Conservation (phyloP, 2,329 filamentous ascomycete species). For the Colletotrichum filicis region DNA sequence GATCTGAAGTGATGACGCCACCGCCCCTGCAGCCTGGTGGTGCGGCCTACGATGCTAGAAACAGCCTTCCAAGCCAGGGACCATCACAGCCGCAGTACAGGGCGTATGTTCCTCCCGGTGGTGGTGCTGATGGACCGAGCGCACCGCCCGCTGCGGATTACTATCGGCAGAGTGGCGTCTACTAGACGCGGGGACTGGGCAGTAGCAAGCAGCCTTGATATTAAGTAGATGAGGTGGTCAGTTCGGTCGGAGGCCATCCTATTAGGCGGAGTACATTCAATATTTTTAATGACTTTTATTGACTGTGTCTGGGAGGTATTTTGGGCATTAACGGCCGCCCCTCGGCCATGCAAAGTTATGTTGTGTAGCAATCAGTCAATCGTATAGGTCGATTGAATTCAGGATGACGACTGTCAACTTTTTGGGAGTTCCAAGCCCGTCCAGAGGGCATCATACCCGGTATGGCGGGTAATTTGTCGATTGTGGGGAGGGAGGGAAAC, state of each 20-base stretch:
- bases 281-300: background rate
- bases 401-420: background rate
- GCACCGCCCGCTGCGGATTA: conserved; percentile 66
- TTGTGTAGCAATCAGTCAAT: background rate
- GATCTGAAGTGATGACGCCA: conserved; percentile 42
- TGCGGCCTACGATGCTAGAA: conserved; percentile 59
- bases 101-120: conserved; percentile 65
- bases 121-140: conserved; percentile 52
- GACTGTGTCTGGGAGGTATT: background rate
- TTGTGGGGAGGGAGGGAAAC: background rate
- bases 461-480: background rate
- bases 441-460: background rate
- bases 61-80: conserved; percentile 60
- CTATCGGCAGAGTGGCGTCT: conserved; percentile 59
- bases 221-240: background rate
- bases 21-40: conserved; percentile 58
- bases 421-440: background rate
- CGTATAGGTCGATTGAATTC: background rate
- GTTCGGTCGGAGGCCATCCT: background rate
- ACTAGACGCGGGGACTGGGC: conserved; percentile 9
- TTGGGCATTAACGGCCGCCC: too few relatives aligned
- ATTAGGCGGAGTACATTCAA: conserved; percentile 13
- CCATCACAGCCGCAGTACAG: conserved; percentile 64
- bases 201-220: background rate
- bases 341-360: background rate